phyloP scores from a whole-genome alignment of 73 alveolate genomes.

The Strombidium stylifer region DNA sequence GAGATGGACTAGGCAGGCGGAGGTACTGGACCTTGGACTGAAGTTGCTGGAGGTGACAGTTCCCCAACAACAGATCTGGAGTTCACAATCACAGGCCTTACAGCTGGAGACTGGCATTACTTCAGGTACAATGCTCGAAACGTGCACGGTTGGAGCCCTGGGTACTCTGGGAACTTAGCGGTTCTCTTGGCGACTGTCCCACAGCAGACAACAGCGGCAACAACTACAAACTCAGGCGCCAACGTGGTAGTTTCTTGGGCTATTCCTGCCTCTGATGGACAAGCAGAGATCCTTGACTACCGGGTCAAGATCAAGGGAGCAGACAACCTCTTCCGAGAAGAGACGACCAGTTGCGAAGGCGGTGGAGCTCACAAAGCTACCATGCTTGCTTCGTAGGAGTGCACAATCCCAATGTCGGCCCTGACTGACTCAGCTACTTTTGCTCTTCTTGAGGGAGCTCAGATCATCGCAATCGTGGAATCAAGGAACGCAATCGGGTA shows the following conservation, averaged over 20 bases:
- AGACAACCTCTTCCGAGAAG: too few relatives aligned
- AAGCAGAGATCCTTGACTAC: too few relatives aligned
- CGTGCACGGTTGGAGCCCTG: constrained; percentile 50
- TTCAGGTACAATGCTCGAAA: constrained; percentile 47
- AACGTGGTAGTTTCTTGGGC: constrained; percentile 42
- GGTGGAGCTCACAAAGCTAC: too few relatives aligned
- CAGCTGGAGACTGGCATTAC: constrained; percentile 38
- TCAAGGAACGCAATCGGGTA: constrained; percentile 36
- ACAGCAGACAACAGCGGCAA: constrained; percentile 14
- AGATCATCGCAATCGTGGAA: constrained; percentile 20
- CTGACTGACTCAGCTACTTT: constrained; percentile 7
- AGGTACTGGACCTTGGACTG: constrained; percentile 33
- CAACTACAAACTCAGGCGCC: constrained; percentile 15
- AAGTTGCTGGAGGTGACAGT: constrained; percentile 6
- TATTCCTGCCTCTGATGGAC: constrained; percentile 38
- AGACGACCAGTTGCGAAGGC: too few relatives aligned
- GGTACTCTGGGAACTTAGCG: not conserved
- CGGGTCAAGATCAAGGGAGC: too few relatives aligned
- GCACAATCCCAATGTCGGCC: constrained; percentile 21
- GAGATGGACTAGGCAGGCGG: constrained; percentile 15
- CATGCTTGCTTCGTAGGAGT: too few relatives aligned
- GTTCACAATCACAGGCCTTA: constrained; percentile 23
- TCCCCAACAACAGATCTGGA: not conserved
- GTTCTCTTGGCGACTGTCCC: constrained; percentile 42
- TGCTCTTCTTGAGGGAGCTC: constrained; percentile 9